Base-by-base conservation (phyloP, 331 rosid species). In the Telfairia occidentalis region DNA sequence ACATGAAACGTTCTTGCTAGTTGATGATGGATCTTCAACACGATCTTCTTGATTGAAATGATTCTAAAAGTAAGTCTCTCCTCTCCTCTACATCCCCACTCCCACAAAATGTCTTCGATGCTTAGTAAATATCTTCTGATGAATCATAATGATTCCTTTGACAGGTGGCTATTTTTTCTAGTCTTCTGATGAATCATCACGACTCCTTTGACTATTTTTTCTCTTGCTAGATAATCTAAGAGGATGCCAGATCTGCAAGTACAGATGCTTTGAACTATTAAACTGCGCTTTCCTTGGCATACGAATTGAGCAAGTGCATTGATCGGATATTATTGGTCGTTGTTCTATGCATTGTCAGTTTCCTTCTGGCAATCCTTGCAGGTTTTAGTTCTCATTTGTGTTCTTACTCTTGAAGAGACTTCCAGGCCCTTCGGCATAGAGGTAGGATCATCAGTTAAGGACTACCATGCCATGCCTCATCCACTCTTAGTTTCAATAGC, bases 1-100 rank as follows among this genome's bases (percentile, higher is more conserved):
- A 89, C 95, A 15, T 89, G 92, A 96, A 29, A 82, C 75, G 85
- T 95, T 80, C 89, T 95, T 79, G 90, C 88, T 81, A 83, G 96
- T 84, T 63, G 76, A 73, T 42, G 57, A 52, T 49, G 86, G 80
- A 9, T 72, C 76, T 53, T 80, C 77, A 37, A 80, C 54, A 15
- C 76, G 75, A 84, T 75, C 81, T 12, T 63, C 60, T 78, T 50
- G 73, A 73, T 61, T 37, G 76, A 29, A 66, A 71, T 57, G 43
- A 52, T 73, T 9, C 30, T 64, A 38, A 53, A 42, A 71, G 72
- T 70, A 77, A 49, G 77, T 65, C 75, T 32, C 26, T 70, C 63
- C 45, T 43, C 60, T 77, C 28, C 40, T 29, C 34, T 18, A 38
- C 15, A 30, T 0, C 42, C 49, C 28, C 16, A 2, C 26, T 5